Base-by-base conservation (phyloP, 2,329 filamentous ascomycete species). In the Pseudogymnoascus sp. region DNA sequence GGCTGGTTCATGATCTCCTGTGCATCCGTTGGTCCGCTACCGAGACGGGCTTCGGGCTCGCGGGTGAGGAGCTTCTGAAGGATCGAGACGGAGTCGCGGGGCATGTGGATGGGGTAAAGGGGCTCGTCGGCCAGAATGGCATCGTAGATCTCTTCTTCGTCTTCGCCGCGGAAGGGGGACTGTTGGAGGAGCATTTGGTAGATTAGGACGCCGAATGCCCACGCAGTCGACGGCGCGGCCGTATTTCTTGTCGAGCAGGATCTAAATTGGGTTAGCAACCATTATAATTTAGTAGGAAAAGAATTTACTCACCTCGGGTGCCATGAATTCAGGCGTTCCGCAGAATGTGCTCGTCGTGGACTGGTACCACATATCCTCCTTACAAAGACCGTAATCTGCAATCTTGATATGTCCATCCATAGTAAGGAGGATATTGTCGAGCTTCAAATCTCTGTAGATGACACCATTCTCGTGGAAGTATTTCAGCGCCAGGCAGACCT, bases 401-500 rank as follows among this genome's bases (percentile, higher is more conserved):
- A 99, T 92, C 82, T 97, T 97, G 81, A 99, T 96, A 75, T 99
- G 95, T 25, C 95, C 95, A 72, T 99, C 95, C 52, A 96, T 82
- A 1, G 92, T 96, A 71, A 99, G 81, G 55, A 99, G 83, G 73
- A 99, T 99, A 75, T 99, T 91, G 75, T 91, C 88, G 64, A 90
- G 81, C 75, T 91, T 91, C 75, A 91, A 75, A 77, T 91, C 88
- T 75, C 88, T 86, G 77, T 99, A 99, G 70, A 99, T 97, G 72
- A 99, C 95, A 62, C 95, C 95, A 74, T 99, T 97, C 76, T 99
- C 95, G 73, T 99, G 95, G 83, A 99, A 97, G 76, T 99, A 99
- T 76, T 99, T 99, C 71, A 99, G 81, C 14, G 95, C 95, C 73
- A 99, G 78, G 80, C 95, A 97, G 62, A 99, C 96, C 75, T 99